A percentile compares a stretch with the other conserved stretches of the same genome.
Conservation (phyloP, 306 rosid species). For the Abrus pulchellus region DNA sequence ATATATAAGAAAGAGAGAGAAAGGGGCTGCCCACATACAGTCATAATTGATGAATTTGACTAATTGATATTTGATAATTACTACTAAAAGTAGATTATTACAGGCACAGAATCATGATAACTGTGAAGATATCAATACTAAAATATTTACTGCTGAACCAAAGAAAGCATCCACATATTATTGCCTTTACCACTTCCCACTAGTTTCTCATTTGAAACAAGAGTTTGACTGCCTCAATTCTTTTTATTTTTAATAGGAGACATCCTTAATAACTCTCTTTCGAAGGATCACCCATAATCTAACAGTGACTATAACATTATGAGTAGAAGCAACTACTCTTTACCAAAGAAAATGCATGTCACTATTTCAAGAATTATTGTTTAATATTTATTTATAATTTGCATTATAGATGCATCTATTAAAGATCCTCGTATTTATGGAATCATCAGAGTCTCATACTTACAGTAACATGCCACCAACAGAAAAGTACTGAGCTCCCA, state of each 20-base stretch:
- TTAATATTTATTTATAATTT: slow-evolving; percentile 12
- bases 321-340: slow-evolving; percentile 18
- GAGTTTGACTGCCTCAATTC: slow-evolving; percentile 8
- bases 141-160: not conserved
- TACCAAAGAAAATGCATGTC: slow-evolving; percentile 10
- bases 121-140: slow-evolving; percentile 7
- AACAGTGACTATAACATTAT: not conserved
- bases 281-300: slow-evolving; percentile 11
- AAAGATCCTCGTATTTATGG: slow-evolving; percentile 15
- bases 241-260: not conserved
- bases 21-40: slow-evolving; percentile 2
- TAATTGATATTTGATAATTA: slow-evolving; percentile 24
- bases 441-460: slow-evolving; percentile 65
- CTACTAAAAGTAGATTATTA: slow-evolving; percentile 17
- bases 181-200: not conserved
- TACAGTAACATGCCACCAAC: slow-evolving; percentile 95
- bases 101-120: slow-evolving; percentile 7
- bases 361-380: slow-evolving; percentile 19
- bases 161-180: slow-evolving; percentile 16
- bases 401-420: slow-evolving; percentile 39
- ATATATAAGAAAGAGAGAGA: not conserved
- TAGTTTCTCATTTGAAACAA: slow-evolving; percentile 14
- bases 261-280: slow-evolving; percentile 13
- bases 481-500: slow-evolving; percentile 75
- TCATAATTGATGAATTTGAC: slow-evolving; percentile 3